Percentiles rank a stretch among this genome's conserved stretches.
Evolutionary conservation across 1,284 basidiomycete species (phyloP).

Genomic region (Apiotrichum brassicae): DNA sequence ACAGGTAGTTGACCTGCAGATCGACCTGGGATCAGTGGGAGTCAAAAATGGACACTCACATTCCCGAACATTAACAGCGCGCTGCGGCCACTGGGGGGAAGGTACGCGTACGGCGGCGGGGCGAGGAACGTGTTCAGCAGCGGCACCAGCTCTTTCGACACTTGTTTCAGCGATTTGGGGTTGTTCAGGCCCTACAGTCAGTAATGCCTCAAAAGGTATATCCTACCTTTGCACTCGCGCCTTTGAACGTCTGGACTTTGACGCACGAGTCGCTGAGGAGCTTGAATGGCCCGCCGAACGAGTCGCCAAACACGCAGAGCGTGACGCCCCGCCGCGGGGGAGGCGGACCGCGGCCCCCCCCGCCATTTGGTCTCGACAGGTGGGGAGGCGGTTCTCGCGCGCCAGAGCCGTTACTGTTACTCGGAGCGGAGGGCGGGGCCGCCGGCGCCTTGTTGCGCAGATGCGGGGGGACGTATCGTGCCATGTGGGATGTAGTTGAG

Average conservation of each 20-base stretch:
- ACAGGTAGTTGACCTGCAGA: slow-evolving; percentile 44
- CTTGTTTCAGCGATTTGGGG: slow-evolving; percentile 41
- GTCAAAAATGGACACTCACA: slow-evolving; percentile 19
- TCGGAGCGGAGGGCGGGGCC: not conserved
- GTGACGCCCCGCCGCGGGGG: slow-evolving; percentile 5
- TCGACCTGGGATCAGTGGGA: slow-evolving; percentile 29
- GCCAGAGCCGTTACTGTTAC: too few relatives aligned
- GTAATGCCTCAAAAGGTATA: not conserved
- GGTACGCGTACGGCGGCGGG: slow-evolving; percentile 36
- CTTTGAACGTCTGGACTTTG: slow-evolving; percentile 37
- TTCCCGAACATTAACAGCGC: slow-evolving; percentile 41
- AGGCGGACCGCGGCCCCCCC: too few relatives aligned
- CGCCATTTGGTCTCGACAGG: too few relatives aligned
- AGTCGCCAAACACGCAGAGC: slow-evolving; percentile 39
- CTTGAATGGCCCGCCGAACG: slow-evolving; percentile 41
- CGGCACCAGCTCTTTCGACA: slow-evolving; percentile 35
- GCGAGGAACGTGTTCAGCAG: slow-evolving; percentile 30
- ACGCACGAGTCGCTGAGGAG: slow-evolving; percentile 27
- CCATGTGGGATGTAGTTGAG: slow-evolving; percentile 1
- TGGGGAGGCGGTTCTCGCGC: too few relatives aligned
- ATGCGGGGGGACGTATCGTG: slow-evolving; percentile 35
- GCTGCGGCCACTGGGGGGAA: slow-evolving; percentile 26
- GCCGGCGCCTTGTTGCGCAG: slow-evolving; percentile 25
- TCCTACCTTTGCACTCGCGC: slow-evolving; percentile 40
- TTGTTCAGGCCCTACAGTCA: slow-evolving; percentile 38